A percentile compares a stretch with the other conserved stretches of the same genome.
phyloP scores from a whole-genome alignment of 768 basidiomycete genomes.

The Multifurca ochricompacta region DNA sequence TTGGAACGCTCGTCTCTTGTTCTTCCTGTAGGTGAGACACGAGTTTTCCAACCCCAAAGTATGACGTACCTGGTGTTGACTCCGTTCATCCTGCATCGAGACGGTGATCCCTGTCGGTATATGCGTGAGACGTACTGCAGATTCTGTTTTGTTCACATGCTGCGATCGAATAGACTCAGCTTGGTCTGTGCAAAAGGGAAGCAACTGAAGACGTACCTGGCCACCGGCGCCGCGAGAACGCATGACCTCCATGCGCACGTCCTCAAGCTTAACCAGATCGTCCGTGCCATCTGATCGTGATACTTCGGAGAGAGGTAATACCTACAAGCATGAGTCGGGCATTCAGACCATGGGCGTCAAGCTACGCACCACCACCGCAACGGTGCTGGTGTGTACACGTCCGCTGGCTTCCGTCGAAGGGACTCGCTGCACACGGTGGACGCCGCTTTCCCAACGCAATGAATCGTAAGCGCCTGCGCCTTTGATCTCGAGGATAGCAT shows the following conservation, averaged over 20 bases:
- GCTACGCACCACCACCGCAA: conserved; percentile 67
- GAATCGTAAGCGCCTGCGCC: conserved; percentile 72
- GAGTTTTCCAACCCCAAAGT: neutral
- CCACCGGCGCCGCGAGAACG: conserved; percentile 95
- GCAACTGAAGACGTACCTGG: conserved; percentile 48
- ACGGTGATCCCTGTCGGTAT: conserved; percentile 89
- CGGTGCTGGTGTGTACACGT: conserved; percentile 87
- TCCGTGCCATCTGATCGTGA: conserved; percentile 39
- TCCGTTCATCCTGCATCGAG: conserved; percentile 96
- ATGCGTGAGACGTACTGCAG: conserved; percentile 91
- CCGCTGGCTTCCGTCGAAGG: conserved; percentile 87
- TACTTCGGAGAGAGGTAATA: conserved; percentile 73
- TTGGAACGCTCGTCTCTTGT: conserved; percentile 87
- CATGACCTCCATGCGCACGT: conserved; percentile 91
- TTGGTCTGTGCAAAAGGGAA: neutral
- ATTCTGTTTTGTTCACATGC: conserved; percentile 99
- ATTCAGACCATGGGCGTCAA: neutral
- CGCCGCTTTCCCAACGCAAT: conserved; percentile 87
- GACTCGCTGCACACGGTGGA: conserved; percentile 92
- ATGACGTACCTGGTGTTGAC: conserved; percentile 76
- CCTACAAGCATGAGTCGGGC: conserved; percentile 37
- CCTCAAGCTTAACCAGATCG: conserved; percentile 73
- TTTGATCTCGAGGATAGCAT: conserved; percentile 73
- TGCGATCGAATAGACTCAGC: conserved; percentile 26
- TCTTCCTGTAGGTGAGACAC: conserved; percentile 37